phyloP scores from a whole-genome alignment of 2,329 filamentous ascomycete species.

The Cytospora piceicola region DNA sequence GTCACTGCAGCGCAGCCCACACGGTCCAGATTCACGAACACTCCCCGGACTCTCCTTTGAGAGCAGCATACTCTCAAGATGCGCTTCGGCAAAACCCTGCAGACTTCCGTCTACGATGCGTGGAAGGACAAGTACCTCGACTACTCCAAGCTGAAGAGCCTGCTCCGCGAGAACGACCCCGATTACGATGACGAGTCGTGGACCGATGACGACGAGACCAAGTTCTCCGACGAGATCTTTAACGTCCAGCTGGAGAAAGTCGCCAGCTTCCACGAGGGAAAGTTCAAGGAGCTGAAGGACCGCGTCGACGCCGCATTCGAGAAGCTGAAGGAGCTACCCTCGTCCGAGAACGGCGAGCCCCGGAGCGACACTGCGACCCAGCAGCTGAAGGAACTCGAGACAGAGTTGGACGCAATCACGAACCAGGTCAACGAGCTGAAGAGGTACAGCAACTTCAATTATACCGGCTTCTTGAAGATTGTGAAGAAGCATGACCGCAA shows the following conservation, averaged over 20 bases:
- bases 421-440: constrained; percentile 92
- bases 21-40: neutral
- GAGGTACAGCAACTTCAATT: constrained; percentile 95
- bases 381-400: constrained; percentile 70
- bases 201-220: constrained; percentile 93
- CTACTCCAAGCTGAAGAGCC: constrained; percentile 87
- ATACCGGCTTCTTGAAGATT: constrained; percentile 96
- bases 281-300: constrained; percentile 62
- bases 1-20: neutral
- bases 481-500: constrained; percentile 99
- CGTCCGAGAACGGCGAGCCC: constrained; percentile 60
- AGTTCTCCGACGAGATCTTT: constrained; percentile 92
- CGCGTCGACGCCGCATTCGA: constrained; percentile 62
- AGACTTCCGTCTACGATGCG: constrained; percentile 76
- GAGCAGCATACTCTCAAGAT: constrained; percentile 53
- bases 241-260: constrained; percentile 96
- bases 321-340: constrained; percentile 78
- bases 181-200: constrained; percentile 69
- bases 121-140: constrained; percentile 97
- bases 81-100: constrained; percentile 92
- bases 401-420: constrained; percentile 84
- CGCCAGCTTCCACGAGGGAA: constrained; percentile 82
- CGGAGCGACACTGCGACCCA: constrained; percentile 54
- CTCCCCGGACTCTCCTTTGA: neutral
- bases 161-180: constrained; percentile 76